Conservation (phyloP, 177 flowering plant genomes). For the Vitis hybrid region DNA sequence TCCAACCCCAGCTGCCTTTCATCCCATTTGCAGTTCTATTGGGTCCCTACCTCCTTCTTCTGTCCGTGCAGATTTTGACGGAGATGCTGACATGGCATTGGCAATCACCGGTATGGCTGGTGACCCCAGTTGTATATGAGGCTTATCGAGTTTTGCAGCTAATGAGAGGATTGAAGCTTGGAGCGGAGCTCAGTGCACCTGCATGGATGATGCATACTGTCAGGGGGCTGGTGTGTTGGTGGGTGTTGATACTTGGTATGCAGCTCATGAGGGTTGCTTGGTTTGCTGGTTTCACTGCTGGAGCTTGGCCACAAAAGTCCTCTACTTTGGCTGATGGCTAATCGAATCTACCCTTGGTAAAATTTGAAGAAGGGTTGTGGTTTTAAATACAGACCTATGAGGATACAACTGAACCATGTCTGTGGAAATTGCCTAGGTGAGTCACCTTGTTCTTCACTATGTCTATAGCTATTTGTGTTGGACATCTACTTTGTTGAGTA, state of each 20-base stretch:
- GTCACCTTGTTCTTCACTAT: not conserved
- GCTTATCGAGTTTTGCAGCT: conserved; percentile 79
- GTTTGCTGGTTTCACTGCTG: conserved; percentile 80
- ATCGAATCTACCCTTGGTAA: not conserved
- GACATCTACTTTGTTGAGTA: not conserved
- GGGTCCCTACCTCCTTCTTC: conserved; percentile 81
- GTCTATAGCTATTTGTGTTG: not conserved
- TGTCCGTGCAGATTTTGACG: conserved; percentile 72
- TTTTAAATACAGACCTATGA: not conserved
- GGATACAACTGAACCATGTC: not conserved
- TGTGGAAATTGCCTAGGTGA: not conserved
- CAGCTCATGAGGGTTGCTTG: conserved; percentile 98
- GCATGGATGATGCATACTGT: conserved; percentile 66
- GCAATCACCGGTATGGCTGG: conserved; percentile 90
- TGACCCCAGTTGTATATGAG: conserved; percentile 87
- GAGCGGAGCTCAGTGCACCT: conserved; percentile 68
- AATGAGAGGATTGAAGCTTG: conserved; percentile 84
- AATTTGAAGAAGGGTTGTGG: not conserved
- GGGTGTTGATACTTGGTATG: conserved; percentile 86
- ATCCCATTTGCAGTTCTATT: conserved; percentile 60
- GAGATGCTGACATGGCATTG: conserved; percentile 93
- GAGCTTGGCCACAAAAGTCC: conserved; percentile 18
- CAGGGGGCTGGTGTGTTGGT: conserved; percentile 83
- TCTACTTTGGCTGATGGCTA: conserved; percentile 13
- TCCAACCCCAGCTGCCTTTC: conserved; percentile 60